Conservation (phyloP, 139 green algal species). For the Axilococcus clingmanii region DNA sequence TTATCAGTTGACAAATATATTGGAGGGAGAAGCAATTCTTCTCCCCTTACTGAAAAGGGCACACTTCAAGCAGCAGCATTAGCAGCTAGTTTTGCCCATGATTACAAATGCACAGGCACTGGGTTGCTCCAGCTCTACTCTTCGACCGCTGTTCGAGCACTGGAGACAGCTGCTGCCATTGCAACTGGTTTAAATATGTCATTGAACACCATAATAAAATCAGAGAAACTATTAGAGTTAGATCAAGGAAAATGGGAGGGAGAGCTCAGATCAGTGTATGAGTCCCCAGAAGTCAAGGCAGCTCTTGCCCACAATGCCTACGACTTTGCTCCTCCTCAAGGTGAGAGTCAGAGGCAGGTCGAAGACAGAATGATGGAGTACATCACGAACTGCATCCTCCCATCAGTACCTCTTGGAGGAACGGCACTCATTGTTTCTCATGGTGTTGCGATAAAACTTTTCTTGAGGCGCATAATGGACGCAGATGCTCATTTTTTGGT, state of each 20-base stretch:
- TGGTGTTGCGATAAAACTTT: conserved; percentile 24
- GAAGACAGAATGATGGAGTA: conserved; percentile 23
- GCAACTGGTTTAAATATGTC: conserved; percentile 1
- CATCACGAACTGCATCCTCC: conserved; percentile 9
- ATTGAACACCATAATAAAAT: neutral
- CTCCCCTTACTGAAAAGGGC: conserved; percentile 15
- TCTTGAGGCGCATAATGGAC: conserved; percentile 12
- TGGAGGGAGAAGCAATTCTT: conserved; percentile 17
- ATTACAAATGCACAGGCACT: neutral
- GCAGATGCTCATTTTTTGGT: conserved; percentile 12
- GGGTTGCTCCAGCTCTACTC: conserved; percentile 7
- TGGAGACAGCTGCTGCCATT: conserved; percentile 12
- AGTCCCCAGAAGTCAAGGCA: neutral
- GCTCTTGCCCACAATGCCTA: conserved; percentile 3
- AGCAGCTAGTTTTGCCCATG: neutral
- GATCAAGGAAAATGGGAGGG: conserved; percentile 24
- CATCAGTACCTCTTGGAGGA: neutral
- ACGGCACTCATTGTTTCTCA: conserved; percentile 13
- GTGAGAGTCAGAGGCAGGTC: conserved; percentile 25
- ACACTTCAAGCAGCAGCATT: conserved; percentile 9
- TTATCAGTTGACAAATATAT: conserved; percentile 12
- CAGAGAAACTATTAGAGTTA: conserved; percentile 18
- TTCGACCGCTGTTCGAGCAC: conserved; percentile 20
- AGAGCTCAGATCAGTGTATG: conserved; percentile 3
- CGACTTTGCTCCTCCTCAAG: conserved; percentile 15